Evolutionary conservation across 345 rosid species (phyloP).

Genomic region (Murraya paniculata): DNA sequence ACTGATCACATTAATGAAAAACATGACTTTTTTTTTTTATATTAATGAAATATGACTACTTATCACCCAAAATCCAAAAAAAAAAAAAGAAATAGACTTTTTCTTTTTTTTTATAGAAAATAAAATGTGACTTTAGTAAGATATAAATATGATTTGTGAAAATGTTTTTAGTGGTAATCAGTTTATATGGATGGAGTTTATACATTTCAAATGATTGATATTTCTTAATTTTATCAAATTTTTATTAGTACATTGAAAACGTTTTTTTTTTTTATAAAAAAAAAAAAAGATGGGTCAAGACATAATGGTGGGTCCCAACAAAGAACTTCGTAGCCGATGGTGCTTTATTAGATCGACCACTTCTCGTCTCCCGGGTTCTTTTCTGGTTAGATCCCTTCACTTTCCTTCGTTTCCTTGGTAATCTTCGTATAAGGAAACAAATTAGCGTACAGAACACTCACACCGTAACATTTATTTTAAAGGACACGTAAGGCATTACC

Average conservation of each 20-base stretch:
- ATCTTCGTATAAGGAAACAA: not conserved
- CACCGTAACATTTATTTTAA: not conserved
- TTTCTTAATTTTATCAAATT: too few species aligned
- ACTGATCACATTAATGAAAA: not conserved
- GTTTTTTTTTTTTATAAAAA: too few species aligned
- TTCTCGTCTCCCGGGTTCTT: not conserved
- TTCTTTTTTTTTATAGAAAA: not conserved
- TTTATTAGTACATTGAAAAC: too few species aligned
- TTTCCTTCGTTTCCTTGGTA: not conserved
- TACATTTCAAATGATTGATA: too few species aligned
- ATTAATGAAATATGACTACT: too few species aligned
- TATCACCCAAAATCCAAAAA: too few species aligned
- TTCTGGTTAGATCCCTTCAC: not conserved
- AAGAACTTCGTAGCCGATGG: constrained; percentile 3
- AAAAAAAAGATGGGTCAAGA: not conserved
- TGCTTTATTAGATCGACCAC: constrained; percentile 5
- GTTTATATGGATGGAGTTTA: too few species aligned
- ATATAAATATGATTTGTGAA: too few species aligned
- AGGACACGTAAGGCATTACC: not conserved
- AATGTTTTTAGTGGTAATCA: too few species aligned
- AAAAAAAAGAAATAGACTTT: too few species aligned
- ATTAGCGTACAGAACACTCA: not conserved
- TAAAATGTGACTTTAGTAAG: too few species aligned
- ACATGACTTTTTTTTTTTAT: too few species aligned
- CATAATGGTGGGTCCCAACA: constrained; percentile 22